Percentiles rank a stretch among this genome's conserved stretches.
Evolutionary conservation across 1,284 basidiomycete genomes (phyloP).

Genomic region (Malassezia globosa): DNA sequence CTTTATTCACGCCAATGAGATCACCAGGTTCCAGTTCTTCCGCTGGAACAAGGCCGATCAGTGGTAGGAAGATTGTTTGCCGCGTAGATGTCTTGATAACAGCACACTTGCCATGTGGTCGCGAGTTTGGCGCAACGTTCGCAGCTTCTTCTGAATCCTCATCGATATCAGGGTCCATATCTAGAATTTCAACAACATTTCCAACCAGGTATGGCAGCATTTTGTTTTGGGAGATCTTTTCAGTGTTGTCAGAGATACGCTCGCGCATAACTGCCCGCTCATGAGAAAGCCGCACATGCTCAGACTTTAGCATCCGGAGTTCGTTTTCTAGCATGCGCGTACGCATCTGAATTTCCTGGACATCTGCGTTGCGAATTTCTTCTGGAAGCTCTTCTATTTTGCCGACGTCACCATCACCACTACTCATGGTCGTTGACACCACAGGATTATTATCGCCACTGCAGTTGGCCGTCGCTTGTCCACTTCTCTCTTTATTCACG

Average conservation of each 20-base stretch:
- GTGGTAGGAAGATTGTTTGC: slow-evolving; percentile 87
- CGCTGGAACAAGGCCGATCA: slow-evolving; percentile 89
- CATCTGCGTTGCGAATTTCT: slow-evolving; percentile 37
- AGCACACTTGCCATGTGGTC: slow-evolving; percentile 83
- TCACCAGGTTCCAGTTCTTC: slow-evolving; percentile 80
- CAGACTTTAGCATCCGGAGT: slow-evolving; percentile 50
- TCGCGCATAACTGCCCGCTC: slow-evolving; percentile 93
- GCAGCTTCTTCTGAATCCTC: slow-evolving; percentile 74
- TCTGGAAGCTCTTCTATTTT: slow-evolving; percentile 20
- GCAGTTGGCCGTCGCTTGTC: too few relatives aligned
- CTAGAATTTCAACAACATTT: slow-evolving; percentile 76
- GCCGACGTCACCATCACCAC: slow-evolving; percentile 1
- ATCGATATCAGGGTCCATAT: slow-evolving; percentile 75
- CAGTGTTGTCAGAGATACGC: slow-evolving; percentile 93
- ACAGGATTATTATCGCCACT: too few relatives aligned
- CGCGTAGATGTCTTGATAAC: slow-evolving; percentile 98
- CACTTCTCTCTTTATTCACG: too few relatives aligned
- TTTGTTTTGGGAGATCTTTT: slow-evolving; percentile 99
- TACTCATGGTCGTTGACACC: slow-evolving; percentile 6
- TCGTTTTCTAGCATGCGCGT: slow-evolving; percentile 45
- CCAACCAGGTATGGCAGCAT: slow-evolving; percentile 94
- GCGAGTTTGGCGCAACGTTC: slow-evolving; percentile 80
- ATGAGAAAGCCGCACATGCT: slow-evolving; percentile 78
- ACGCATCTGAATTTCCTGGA: slow-evolving; percentile 42
- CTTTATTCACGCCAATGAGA: slow-evolving; percentile 97